Percentiles rank a stretch among this genome's conserved stretches.
These are phyloP conservation scores for Pseudozyma pruni DNA, from an alignment of 1,284 basidiomycete genomes.

Conservation along the genomic window DNA sequence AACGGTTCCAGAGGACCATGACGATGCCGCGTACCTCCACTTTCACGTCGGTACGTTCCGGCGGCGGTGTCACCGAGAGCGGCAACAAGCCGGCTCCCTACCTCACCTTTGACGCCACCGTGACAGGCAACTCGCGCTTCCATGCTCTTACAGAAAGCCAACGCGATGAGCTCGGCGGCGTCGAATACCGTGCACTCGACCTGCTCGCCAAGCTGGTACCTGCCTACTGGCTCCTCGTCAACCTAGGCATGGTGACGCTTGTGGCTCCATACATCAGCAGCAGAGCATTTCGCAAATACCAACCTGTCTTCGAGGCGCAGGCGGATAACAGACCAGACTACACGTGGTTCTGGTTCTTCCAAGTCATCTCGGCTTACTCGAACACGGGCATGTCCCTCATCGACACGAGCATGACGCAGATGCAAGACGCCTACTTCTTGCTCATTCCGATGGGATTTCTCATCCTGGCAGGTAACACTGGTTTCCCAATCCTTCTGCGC, in stretches of 20 bases:
- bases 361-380: slow-evolving; percentile 85
- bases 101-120: slow-evolving; percentile 77
- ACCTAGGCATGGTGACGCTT: slow-evolving; percentile 49
- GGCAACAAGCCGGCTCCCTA: slow-evolving; percentile 75
- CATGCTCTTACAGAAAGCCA: slow-evolving; percentile 81
- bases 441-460: slow-evolving; percentile 75
- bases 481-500: slow-evolving; percentile 70
- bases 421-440: slow-evolving; percentile 85
- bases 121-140: slow-evolving; percentile 83
- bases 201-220: slow-evolving; percentile 73
- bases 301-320: slow-evolving; percentile 55
- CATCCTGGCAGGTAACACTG: slow-evolving; percentile 90
- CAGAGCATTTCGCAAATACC: slow-evolving; percentile 42
- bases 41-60: slow-evolving; percentile 68
- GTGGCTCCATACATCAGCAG: slow-evolving; percentile 63
- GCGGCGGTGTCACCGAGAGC: slow-evolving; percentile 61
- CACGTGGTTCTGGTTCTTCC: slow-evolving; percentile 83
- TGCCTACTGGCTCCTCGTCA: slow-evolving; percentile 45
- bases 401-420: slow-evolving; percentile 89
- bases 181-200: slow-evolving; percentile 90
- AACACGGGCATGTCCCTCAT: slow-evolving; percentile 88
- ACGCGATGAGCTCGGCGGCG: slow-evolving; percentile 89
- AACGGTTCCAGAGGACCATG: slow-evolving; percentile 55
- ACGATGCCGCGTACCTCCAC: slow-evolving; percentile 81
- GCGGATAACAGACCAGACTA: slow-evolving; percentile 67